Base-by-base conservation (phyloP, 2,329 filamentous ascomycete species). In the Claviceps pazoutovae region DNA sequence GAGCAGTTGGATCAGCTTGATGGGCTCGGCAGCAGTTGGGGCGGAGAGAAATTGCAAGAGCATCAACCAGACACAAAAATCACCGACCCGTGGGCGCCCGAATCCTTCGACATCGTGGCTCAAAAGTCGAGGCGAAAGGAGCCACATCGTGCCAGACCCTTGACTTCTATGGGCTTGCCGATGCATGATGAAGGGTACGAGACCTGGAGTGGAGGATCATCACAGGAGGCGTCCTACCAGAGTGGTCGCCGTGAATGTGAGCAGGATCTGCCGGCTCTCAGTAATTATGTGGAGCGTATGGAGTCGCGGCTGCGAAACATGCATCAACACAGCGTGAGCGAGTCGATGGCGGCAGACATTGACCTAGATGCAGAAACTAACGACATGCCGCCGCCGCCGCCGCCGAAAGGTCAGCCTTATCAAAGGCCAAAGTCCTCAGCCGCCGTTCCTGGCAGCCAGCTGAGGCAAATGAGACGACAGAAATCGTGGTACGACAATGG, bases 281-380 rank as follows among this genome's bases (percentile, higher is more conserved):
- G 82, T 62, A 90, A 86, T 61, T 96, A 96, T 61, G 88, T 95
- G 4, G 82, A 93, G 60, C 80, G 89, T 48, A 96, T 97, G 89
- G 91, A 97, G 64, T 85, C 79, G 57, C 81, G 88, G 38, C 69
- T 96, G 42, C 78, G 81, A 48, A 80, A 79, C 55, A 80, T 88
- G 73, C 84, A 90, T 50, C 75, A 80, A 49, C 71, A 80, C 43
- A 78, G 73, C 56, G 66, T 71, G 16, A 74, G 72, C 43, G 46
- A 44, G 7, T 55, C 54, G 6, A 49, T 51, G 21, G 53, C 41
- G 19, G 45, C 45, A 13, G 53, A 55, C 19, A 55, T 55, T 46
- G 51, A 55, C 19, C 51, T 55, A 23, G 53, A 53, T 21, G 48
- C 51, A 36, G 56, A 60, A 26, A 70, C 76, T 45, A 72, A 74